Evolutionary conservation across 2,329 filamentous ascomycete genomes (phyloP).

Genomic region (Aspergillus melleus): DNA sequence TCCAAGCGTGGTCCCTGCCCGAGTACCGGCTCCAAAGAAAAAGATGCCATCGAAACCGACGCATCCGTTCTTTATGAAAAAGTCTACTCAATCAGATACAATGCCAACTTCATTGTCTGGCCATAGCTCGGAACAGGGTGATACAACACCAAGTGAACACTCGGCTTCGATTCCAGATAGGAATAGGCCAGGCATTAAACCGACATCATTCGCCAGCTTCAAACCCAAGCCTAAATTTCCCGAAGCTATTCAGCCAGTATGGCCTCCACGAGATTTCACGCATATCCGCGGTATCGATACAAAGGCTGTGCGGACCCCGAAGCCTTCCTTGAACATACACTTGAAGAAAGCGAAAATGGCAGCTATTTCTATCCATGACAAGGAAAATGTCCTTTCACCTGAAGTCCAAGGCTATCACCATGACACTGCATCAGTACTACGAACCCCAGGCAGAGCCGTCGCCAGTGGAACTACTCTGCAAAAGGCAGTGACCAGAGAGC

Average conservation of each 20-base stretch:
- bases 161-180: not conserved
- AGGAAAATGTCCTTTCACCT: slow-evolving; percentile 33
- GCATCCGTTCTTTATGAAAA: slow-evolving; percentile 71
- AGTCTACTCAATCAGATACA: slow-evolving; percentile 35
- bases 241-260: slow-evolving; percentile 37
- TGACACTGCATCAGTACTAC: slow-evolving; percentile 17
- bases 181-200: not conserved
- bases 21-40: slow-evolving; percentile 13
- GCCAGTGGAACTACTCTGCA: slow-evolving; percentile 32
- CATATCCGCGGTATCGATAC: slow-evolving; percentile 53
- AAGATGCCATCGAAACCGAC: slow-evolving; percentile 47
- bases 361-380: slow-evolving; percentile 30
- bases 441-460: slow-evolving; percentile 30
- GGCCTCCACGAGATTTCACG: slow-evolving; percentile 38
- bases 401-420: not conserved
- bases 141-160: not conserved
- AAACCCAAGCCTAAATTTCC: slow-evolving; percentile 28
- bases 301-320: not conserved
- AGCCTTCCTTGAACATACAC: slow-evolving; percentile 13
- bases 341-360: slow-evolving; percentile 42
- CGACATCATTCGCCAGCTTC: slow-evolving; percentile 16
- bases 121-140: not conserved
- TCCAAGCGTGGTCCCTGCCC: slow-evolving; percentile 19
- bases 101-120: not conserved
- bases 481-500: slow-evolving; percentile 28